Evolutionary conservation across 2,329 filamentous ascomycete species (phyloP), one percentile per base, ranked within the genome.

Genomic region (Xylaria sp.): DNA sequence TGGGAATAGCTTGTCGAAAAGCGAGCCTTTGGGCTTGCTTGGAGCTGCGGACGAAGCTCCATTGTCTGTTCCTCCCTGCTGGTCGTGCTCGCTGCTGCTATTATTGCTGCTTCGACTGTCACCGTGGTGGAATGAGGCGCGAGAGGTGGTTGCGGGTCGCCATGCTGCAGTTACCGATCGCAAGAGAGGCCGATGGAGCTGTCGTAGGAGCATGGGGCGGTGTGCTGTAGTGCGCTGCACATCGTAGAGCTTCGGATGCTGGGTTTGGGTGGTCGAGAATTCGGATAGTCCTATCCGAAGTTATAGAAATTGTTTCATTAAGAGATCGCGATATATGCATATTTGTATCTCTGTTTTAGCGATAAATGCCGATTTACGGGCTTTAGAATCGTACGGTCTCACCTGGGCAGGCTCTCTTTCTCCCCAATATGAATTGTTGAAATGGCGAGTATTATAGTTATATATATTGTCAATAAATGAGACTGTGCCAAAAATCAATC

Each of bases 1-100:
- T 4, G 85, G 85, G 66, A 87, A 87, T 1, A 87, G 78, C 66
- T 84, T 80, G 54, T 79, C 77, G 60, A 79, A 78, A 8, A 81
- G 71, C 4, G 77, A 75, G 9, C 58, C 60, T 25, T 69, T 48
- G 3, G n/a, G 25, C 10, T 7, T 17, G 5, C 19, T 19, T 8
- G 46, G 44, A 10, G 53, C 31, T 17, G n/a, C 29, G 2, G 60
- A 13, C 40, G 51, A n/a, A 9, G 23, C 15, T 10, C 10, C 53
- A 44, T 43, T 47, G 54, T 7, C 15, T 27, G 31, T 25, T 44
- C 31, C 13, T 37, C 29, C 43, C 33, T 31, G 52, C 17, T 25
- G 48, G 6, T 15, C 47, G 43, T 6, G n/a, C n/a, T 2, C 13
- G 51, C 6, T 40, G 43, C n/a, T 35, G 40, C 15, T 59, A 8